Base-by-base conservation (phyloP, 139 green algal genomes). In the Coccomyxa sp. region DNA sequence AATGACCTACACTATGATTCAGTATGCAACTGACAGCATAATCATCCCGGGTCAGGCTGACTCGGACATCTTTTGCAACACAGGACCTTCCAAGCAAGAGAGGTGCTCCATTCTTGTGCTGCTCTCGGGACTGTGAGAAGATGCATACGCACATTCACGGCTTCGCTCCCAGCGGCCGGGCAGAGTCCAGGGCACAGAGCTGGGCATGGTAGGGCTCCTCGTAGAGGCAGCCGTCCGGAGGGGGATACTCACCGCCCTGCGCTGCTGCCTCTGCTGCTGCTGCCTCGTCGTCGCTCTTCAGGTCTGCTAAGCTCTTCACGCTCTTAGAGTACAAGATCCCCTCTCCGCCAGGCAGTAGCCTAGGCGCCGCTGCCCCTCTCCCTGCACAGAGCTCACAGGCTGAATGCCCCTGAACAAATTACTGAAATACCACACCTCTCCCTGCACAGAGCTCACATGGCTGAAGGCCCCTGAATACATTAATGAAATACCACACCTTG, bases 221-320 rank as follows among this genome's bases (percentile, higher is more conserved):
- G 31, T n/a, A 33, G 6, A 40, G 31, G n/a, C 31, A 24, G 31
- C 33, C 9, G 4, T 34, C 31, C 16, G 5, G 2, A 41, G n/a
- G n/a, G 9, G 16, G 2, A 16, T 12, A 55, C 58, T 12, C 33
- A 71, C 64, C 64, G 9, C 50, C 84, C 79, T 91, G 86, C 34
- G 91, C 89, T 44, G 68, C 79, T 7, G 87, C 86, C 83, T 95
- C 91, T 34, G 79, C 86, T 24, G 86, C 84, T 6, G 91, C 91
- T 6, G 79, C 79, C n/a, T 91, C 89, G 58, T 94, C 89, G 71
- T 95, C 90, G 1, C 79, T 40, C 0, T 44, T 54, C 71, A 95
- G 72, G 39, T 91, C 78, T 10, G 29, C 31, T n/a, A 94, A 34
- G 70, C 82, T 55, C 40, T 70, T 44, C 16, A 93, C 87, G 5